Percentiles rank a stretch among this genome's conserved stretches.
These are phyloP conservation scores for Pisolithus sp. DNA, from an alignment of 768 basidiomycete species.

Conservation along the genomic window DNA sequence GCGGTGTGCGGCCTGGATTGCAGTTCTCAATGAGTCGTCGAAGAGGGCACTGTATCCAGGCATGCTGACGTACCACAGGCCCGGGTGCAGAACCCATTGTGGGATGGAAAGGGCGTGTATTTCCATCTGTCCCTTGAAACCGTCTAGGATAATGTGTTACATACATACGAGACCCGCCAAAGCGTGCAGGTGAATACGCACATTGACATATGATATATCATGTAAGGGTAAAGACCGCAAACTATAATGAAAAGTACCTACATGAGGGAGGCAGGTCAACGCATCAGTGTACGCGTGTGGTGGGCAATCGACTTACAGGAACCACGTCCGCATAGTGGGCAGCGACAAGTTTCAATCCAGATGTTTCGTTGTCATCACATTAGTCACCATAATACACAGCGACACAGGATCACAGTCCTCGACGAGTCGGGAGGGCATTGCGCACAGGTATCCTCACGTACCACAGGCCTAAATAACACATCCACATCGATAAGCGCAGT, in stretches of 20 bases:
- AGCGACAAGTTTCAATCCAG: constrained; percentile 61
- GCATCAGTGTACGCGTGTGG: not conserved
- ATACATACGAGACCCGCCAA: too few relatives aligned
- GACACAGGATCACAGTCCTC: constrained; percentile 44
- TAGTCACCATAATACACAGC: constrained; percentile 84
- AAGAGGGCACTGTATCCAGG: too few relatives aligned
- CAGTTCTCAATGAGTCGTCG: too few relatives aligned
- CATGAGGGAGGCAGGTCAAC: not conserved
- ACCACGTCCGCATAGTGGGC: constrained; percentile 78
- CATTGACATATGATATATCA: constrained; percentile 85
- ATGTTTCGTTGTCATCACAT: constrained; percentile 78
- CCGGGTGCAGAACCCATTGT: constrained; percentile 3
- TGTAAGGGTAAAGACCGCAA: constrained; percentile 76
- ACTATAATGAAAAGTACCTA: constrained; percentile 70
- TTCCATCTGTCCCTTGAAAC: constrained; percentile 86
- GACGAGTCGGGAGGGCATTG: too few relatives aligned
- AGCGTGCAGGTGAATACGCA: constrained; percentile 29
- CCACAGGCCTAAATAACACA: too few relatives aligned
- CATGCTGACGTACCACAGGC: too few relatives aligned
- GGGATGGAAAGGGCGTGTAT: constrained; percentile 42
- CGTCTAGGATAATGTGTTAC: constrained; percentile 44
- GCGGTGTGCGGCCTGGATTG: too few relatives aligned
- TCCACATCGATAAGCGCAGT: too few relatives aligned
- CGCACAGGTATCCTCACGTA: too few relatives aligned
- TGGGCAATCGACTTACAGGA: constrained; percentile 51